phyloP scores from a whole-genome alignment of 2,329 filamentous ascomycete species.

The Dothistroma septosporum region DNA sequence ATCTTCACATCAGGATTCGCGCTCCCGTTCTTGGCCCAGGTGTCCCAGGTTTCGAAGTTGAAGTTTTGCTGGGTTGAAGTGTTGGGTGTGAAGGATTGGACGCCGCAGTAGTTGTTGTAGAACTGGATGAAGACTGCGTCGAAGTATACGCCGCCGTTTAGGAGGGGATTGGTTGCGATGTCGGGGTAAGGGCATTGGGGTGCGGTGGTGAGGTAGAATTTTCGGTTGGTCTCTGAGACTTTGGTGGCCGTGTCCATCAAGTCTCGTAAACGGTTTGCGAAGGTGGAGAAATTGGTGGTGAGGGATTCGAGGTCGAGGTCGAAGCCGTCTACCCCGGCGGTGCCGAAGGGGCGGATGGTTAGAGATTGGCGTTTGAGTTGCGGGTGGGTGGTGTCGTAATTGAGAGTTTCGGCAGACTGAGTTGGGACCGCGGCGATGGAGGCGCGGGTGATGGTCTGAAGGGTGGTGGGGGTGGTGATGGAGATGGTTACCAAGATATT shows the following conservation, averaged over 20 bases:
- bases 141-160: conserved; percentile 59
- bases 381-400: background rate
- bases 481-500: background rate
- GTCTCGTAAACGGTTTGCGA: conserved; percentile 32
- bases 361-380: background rate
- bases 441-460: background rate
- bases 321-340: conserved; percentile 65
- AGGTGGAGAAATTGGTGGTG: conserved; percentile 56
- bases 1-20: conserved; percentile 30
- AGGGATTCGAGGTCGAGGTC: conserved; percentile 68
- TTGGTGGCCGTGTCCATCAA: conserved; percentile 27
- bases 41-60: conserved; percentile 41
- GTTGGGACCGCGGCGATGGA: background rate
- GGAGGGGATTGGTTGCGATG: conserved; percentile 29
- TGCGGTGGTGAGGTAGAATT: conserved; percentile 44
- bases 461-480: background rate
- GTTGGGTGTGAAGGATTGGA: conserved; percentile 33
- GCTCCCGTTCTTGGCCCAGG: conserved; percentile 32
- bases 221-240: background rate
- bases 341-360: conserved; percentile 62
- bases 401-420: background rate
- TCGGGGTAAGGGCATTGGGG: conserved; percentile 41
- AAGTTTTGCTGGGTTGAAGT: conserved; percentile 52
- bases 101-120: conserved; percentile 47
- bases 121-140: conserved; percentile 42